These are phyloP conservation scores for Starmerella asiatica DNA, from an alignment of 805 yeast genomes.

Conservation along the genomic window DNA sequence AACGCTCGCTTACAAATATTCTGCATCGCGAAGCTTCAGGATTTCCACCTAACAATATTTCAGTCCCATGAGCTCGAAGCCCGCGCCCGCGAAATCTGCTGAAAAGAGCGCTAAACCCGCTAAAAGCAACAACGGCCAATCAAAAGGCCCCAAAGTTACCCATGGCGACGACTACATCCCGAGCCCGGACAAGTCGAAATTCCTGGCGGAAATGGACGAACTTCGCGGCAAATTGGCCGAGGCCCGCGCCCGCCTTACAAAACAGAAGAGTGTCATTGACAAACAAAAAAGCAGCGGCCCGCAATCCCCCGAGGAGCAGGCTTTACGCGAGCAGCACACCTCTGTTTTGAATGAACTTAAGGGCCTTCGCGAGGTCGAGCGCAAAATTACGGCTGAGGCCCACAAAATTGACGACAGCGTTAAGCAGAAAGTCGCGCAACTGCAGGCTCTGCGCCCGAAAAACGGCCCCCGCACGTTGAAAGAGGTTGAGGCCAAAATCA, in stretches of 20 bases:
- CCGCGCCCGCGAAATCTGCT: not conserved
- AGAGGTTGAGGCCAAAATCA: slow-evolving; percentile 27
- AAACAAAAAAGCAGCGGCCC: slow-evolving; percentile 7
- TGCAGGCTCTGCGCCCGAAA: slow-evolving; percentile 59
- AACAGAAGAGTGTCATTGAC: slow-evolving; percentile 22
- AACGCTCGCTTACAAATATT: too few species aligned
- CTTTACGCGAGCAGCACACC: slow-evolving; percentile 37
- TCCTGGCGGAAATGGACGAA: slow-evolving; percentile 21
- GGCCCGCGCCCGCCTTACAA: slow-evolving; percentile 20
- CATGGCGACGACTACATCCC: slow-evolving; percentile 15
- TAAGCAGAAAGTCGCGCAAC: slow-evolving; percentile 63
- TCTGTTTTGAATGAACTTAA: slow-evolving; percentile 36
- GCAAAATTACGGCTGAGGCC: slow-evolving; percentile 45
- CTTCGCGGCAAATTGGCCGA: slow-evolving; percentile 23
- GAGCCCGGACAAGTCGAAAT: slow-evolving; percentile 24
- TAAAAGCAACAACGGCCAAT: not conserved
- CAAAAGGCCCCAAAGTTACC: not conserved
- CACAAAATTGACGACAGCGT: slow-evolving; percentile 52
- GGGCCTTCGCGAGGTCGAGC: slow-evolving; percentile 28
- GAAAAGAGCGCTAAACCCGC: slow-evolving; percentile 2
- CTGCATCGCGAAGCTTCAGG: too few species aligned
- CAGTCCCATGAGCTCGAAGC: not conserved
- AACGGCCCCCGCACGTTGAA: slow-evolving; percentile 40
- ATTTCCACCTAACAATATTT: too few species aligned
- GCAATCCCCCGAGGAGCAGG: slow-evolving; percentile 34